phyloP scores from a whole-genome alignment of 306 rosid genomes.

The Fragaria iinumae region DNA sequence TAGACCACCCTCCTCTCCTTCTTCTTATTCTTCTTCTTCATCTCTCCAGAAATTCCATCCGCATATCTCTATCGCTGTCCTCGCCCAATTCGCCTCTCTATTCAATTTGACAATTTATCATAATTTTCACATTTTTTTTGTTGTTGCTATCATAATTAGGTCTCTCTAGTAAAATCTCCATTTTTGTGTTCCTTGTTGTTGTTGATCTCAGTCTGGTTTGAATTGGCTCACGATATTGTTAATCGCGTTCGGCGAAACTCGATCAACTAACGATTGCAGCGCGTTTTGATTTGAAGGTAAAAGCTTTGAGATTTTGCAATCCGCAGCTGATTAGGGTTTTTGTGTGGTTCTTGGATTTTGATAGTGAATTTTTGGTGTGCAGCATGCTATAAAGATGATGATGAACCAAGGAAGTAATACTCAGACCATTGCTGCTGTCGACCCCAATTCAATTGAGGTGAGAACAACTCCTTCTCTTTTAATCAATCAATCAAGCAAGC shows the following conservation, averaged over 20 bases:
- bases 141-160: slow-evolving; percentile 24
- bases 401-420: slow-evolving; percentile 75
- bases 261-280: background rate
- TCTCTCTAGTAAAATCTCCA: slow-evolving; percentile 22
- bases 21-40: background rate
- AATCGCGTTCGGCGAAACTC: slow-evolving; percentile 17
- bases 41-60: slow-evolving; percentile 13
- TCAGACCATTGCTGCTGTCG: slow-evolving; percentile 61
- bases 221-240: slow-evolving; percentile 14
- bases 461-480: background rate
- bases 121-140: slow-evolving; percentile 19
- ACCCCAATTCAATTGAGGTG: slow-evolving; percentile 71
- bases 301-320: slow-evolving; percentile 24
- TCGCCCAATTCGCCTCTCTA: slow-evolving; percentile 5
- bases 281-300: slow-evolving; percentile 44
- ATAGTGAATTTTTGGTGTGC: slow-evolving; percentile 12
- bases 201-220: slow-evolving; percentile 36
- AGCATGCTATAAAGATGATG: slow-evolving; percentile 59
- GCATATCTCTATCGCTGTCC: slow-evolving; percentile 29
- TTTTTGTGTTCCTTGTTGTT: slow-evolving; percentile 17
- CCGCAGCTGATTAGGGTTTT: slow-evolving; percentile 56
- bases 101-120: background rate
- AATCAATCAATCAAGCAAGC: too few species aligned
- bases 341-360: slow-evolving; percentile 5
- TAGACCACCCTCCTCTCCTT: background rate